Base-by-base conservation (phyloP, 1,139 yeast species). In the Zhuliangozyma blackwelliae region DNA sequence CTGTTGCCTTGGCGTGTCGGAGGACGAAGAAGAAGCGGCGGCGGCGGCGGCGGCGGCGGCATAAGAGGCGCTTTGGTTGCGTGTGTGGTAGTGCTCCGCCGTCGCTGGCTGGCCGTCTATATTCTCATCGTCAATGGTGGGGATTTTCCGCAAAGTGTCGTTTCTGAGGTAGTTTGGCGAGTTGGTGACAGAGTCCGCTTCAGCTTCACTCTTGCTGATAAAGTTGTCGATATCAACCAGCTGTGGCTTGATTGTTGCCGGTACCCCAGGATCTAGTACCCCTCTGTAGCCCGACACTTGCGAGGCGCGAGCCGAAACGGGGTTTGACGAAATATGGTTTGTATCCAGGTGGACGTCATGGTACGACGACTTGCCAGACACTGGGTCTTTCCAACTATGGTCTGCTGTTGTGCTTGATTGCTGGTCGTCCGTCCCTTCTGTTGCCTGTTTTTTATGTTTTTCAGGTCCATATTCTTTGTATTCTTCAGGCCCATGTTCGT, bases 211-310 rank as follows among this genome's bases (percentile, higher is more conserved):
- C 23, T 40, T 44, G 12, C 38, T 39, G n/a, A 46, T 33, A 19
- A 44, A 28, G 23, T 42, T 34, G 19, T 46, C 48, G 12, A 49
- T 36, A 27, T 50, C 45, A 8, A 30, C 23, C 28, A 39, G 34
- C 20, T 34, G 29, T 7, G 43, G 37, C 13, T 37, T 30, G 22
- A 30, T 28, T 33, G 13, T 35, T 11, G 20, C 7, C 19, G 62
- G 65, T 35, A 62, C 61, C 1, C 74, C 75, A 0, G 77, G 78
- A 40, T 72, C 77, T 40, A 71, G 54, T 7, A 65, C 63, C 12
- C 59, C 37, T 35, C 48, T 48, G 36, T 43, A 53, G 31, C 44
- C 41, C 25, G 40, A 37, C 22, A 40, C 33, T 10, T 41, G 46
- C n/a, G 46, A 35, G 7, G 47, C 36, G 22, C 35, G 33, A 16